A percentile compares a stretch with the other conserved stretches of the same genome.
Conservation (phyloP, 371 early-diverging fungal genomes). For the Haplosporangium sp. region DNA sequence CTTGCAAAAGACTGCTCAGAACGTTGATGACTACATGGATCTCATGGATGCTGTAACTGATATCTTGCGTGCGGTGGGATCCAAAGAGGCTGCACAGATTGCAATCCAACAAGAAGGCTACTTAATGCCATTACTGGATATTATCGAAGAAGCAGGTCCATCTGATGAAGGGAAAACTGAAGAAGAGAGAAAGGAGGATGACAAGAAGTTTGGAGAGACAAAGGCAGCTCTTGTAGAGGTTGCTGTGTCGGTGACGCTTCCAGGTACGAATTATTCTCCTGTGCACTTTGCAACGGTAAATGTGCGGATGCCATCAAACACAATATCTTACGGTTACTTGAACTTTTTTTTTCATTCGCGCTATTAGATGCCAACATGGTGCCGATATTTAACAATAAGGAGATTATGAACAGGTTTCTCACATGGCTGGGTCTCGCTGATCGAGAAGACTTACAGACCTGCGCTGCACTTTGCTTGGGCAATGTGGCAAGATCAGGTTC, state of each 20-base stretch:
- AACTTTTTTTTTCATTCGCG: neutral
- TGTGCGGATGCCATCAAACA: too few relatives aligned
- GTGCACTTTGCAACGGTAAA: too few relatives aligned
- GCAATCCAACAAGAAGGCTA: conserved; percentile 56
- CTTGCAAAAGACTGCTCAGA: conserved; percentile 12
- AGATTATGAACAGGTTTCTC: conserved; percentile 58
- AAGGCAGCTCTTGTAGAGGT: conserved; percentile 59
- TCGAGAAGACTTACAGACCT: conserved; percentile 56
- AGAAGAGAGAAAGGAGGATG: conserved; percentile 61
- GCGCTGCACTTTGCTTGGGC: conserved; percentile 66
- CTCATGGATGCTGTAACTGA: conserved; percentile 33
- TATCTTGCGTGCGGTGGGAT: conserved; percentile 28
- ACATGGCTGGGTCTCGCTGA: conserved; percentile 59
- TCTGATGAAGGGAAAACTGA: conserved; percentile 58
- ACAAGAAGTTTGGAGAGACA: conserved; percentile 57
- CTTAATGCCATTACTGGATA: conserved; percentile 57
- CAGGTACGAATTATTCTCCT: conserved; percentile 44
- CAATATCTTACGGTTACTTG: neutral
- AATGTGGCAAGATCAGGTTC: conserved; percentile 70
- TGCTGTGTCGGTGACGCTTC: conserved; percentile 59
- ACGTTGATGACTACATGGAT: conserved; percentile 37
- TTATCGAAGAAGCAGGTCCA: conserved; percentile 57
- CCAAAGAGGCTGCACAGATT: conserved; percentile 58
- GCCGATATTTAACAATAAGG: conserved; percentile 58
- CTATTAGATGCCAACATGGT: conserved; percentile 62